Base-by-base conservation (phyloP, 2,329 filamentous ascomycete genomes). In the Metarhizium robertsii region DNA sequence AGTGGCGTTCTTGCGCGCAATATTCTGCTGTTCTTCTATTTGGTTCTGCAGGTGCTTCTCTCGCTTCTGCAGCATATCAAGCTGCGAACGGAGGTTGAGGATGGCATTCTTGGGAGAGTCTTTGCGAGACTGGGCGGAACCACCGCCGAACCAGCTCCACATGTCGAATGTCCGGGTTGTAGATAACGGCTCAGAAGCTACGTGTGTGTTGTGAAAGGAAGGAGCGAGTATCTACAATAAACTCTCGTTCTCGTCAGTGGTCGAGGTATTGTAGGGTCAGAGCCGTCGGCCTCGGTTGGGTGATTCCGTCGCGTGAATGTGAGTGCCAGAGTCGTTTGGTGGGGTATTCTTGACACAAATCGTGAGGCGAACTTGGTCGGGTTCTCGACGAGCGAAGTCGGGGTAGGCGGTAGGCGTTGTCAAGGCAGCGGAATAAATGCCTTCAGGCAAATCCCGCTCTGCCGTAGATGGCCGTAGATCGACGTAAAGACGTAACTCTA, bases 81-180 rank as follows among this genome's bases (percentile, higher is more conserved):
- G 80, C 76, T 96, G 92, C 67, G 87, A 82, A 64, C 94, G 85
- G 67, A 99, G 77, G 58, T 83, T 83, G 56, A 99, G 79, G 66
- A 99, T 99, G 63, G 94, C 94, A 78, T 96, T 94, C 81, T 99
- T 99, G 56, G 94, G 90, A 58, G 85, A 87, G 75, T 96, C 90
- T 77, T 95, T 96, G 76, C 86, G 86, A 80, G 90, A 90, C 75
- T 91, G 86, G 64, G 86, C 85, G 66, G 83, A 82, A 62, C 82
- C 83, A 67, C 90, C 90, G 73, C 92, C 91, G 71, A 96, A 96
- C 90, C 92, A 96, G 75, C 87, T 84, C 87, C 88, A 85, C 83
- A 85, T 86, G 61, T 65, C 77, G 66, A 20, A 3, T 30, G 42
- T 20, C 42, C 42, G n/a, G 18, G n/a, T 45, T 18, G 42, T 45